A percentile compares a stretch with the other conserved stretches of the same genome.
These are phyloP conservation scores for Boletus vinaceobasis DNA, from an alignment of 768 basidiomycete genomes.

Conservation along the genomic window DNA sequence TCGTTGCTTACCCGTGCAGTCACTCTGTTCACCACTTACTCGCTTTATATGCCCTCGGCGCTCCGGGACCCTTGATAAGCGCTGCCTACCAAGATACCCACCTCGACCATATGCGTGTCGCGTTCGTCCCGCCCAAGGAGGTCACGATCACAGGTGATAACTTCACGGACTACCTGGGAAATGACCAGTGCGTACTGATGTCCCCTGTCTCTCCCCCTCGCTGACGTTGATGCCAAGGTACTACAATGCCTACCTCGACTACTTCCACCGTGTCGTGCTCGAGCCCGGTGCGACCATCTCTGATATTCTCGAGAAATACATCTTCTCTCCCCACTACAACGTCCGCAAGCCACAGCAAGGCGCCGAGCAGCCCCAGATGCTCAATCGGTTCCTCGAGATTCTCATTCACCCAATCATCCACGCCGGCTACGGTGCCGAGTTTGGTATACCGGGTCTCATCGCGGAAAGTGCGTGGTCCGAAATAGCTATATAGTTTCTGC, in stretches of 20 bases:
- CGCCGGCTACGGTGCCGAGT: slow-evolving; percentile 60
- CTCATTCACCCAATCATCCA: slow-evolving; percentile 68
- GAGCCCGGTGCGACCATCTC: slow-evolving; percentile 29
- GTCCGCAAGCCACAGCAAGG: slow-evolving; percentile 27
- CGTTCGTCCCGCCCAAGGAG: slow-evolving; percentile 27
- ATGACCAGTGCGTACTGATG: slow-evolving; percentile 26
- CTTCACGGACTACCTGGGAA: slow-evolving; percentile 26
- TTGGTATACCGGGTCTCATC: slow-evolving; percentile 56
- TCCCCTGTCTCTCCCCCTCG: neutral
- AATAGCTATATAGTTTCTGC: neutral
- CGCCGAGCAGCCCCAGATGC: slow-evolving; percentile 50
- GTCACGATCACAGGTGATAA: slow-evolving; percentile 25
- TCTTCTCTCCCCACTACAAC: slow-evolving; percentile 56
- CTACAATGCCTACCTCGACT: slow-evolving; percentile 33
- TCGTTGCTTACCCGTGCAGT: slow-evolving; percentile 25
- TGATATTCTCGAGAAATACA: slow-evolving; percentile 52
- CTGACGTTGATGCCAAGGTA: slow-evolving; percentile 15
- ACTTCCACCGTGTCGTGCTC: slow-evolving; percentile 30
- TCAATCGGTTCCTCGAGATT: slow-evolving; percentile 56
- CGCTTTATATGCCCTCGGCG: slow-evolving; percentile 62
- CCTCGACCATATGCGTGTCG: slow-evolving; percentile 35
- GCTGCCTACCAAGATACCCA: slow-evolving; percentile 42
- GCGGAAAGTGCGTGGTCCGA: slow-evolving; percentile 49
- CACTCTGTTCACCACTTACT: slow-evolving; percentile 58
- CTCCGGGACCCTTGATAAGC: slow-evolving; percentile 36